Conservation (phyloP, 192 early-diverging fungal genomes). For the Jimgerdemannia flammicorona region DNA sequence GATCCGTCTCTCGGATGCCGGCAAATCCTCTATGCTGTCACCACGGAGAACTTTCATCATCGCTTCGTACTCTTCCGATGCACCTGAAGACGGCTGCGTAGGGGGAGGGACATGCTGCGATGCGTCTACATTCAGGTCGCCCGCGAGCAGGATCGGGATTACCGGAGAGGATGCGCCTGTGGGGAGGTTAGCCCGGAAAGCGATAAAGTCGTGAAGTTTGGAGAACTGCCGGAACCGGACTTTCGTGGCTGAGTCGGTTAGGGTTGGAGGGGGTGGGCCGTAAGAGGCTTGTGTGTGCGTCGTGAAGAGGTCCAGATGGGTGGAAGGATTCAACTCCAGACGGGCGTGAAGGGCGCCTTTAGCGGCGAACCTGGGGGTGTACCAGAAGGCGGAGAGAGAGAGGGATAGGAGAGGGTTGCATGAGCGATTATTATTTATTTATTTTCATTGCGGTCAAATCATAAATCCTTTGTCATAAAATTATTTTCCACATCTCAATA, state of each 20-base stretch:
- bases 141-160: slow-evolving; percentile 59
- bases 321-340: slow-evolving; percentile 47
- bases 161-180: slow-evolving; percentile 16
- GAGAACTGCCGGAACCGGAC: slow-evolving; percentile 62
- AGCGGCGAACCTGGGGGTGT: slow-evolving; percentile 39
- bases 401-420: too few species aligned
- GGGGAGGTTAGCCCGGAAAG: background rate
- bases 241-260: slow-evolving; percentile 52
- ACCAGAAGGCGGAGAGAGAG: too few species aligned
- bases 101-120: background rate
- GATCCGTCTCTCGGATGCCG: too few species aligned
- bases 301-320: slow-evolving; percentile 66
- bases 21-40: too few species aligned
- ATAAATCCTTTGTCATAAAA: too few species aligned
- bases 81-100: too few species aligned
- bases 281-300: slow-evolving; percentile 86
- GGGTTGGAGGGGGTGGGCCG: slow-evolving; percentile 27
- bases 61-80: slow-evolving; percentile 39
- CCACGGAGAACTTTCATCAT: slow-evolving; percentile 57
- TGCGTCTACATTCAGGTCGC: slow-evolving; percentile 69
- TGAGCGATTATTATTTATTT: too few species aligned
- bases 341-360: slow-evolving; percentile 80
- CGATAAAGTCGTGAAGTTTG: slow-evolving; percentile 63
- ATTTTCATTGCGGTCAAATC: too few species aligned
- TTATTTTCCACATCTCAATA: too few species aligned